Evolutionary conservation across 1,139 yeast species (phyloP).

Genomic region (Magnusiomyces suaveolens): DNA sequence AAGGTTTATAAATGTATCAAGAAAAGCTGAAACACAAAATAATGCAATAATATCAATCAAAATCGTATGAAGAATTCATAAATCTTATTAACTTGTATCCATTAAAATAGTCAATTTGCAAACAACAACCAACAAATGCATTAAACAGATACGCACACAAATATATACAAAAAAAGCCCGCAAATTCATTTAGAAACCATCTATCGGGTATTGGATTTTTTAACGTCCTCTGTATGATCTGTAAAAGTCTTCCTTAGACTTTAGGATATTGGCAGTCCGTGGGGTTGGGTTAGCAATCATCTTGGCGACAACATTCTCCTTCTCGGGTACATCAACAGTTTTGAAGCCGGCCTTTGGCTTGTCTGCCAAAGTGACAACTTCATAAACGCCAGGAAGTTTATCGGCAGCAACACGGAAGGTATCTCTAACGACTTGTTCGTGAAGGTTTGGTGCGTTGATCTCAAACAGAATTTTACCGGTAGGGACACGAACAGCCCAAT

Average conservation of each 20-base stretch:
- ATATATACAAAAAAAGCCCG: neutral
- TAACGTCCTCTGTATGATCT: conserved; percentile 28
- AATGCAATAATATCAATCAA: conserved; percentile 87
- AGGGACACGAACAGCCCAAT: conserved; percentile 95
- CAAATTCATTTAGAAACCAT: neutral
- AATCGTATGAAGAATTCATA: conserved; percentile 91
- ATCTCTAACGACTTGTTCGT: conserved; percentile 84
- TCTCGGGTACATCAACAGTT: conserved; percentile 38
- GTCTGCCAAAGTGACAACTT: conserved; percentile 61
- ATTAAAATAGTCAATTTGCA: neutral
- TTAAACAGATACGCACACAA: neutral
- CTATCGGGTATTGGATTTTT: neutral
- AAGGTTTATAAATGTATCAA: conserved; percentile 66
- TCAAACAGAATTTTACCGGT: conserved; percentile 91
- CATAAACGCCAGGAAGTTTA: conserved; percentile 87
- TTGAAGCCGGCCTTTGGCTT: conserved; percentile 62
- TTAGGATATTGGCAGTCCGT: conserved; percentile 31
- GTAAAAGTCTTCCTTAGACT: conserved; percentile 30
- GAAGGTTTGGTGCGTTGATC: conserved; percentile 65
- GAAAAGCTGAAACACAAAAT: conserved; percentile 79
- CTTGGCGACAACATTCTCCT: conserved; percentile 47
- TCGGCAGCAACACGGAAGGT: conserved; percentile 87
- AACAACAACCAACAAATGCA: too few relatives aligned
- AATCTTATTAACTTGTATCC: conserved; percentile 40
- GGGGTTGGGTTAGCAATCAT: conserved; percentile 57